Base-by-base conservation (phyloP, 345 rosid genomes). In the Trapa incisa region DNA sequence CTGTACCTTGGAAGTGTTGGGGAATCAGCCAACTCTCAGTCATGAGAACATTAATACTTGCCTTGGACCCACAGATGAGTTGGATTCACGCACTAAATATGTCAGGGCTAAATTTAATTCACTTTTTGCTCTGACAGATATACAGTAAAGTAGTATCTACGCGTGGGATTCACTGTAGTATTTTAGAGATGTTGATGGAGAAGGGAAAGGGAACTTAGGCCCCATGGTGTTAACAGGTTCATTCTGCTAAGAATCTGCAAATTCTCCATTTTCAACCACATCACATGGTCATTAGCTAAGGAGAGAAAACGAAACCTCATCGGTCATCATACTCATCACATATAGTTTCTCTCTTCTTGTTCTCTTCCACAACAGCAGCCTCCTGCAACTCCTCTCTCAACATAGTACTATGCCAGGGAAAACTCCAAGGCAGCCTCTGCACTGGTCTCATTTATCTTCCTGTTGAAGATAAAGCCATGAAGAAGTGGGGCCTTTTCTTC, bases 401-500 rank as follows among this genome's bases (percentile, higher is more conserved):
- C 63, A 0, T 33, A 32, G 63, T 32, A 58, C 2, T 58, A 2
- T n/a, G 35, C 60, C 54, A 1, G 36, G 60, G 63, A 45, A 37
- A 37, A 37, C 41, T 6, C 15, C 15, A 32, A 14, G 33, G 37
- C 29, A 29, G 16, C 45, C 65, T 70, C 70, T 37, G 33, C 37
- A 57, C 67, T 5, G 72, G 35, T 54, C 35, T 35, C 38, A 58
- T 22, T 22, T 22, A 22, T 58, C 33, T 32, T 58, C 38, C 63
- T 58, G 38, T 3, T 4, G 13, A 57, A 12, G 4, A 8, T 4
- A 11, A 32, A 32, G 9, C 32, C 9, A 58, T 58, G 63, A 29
- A 5, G 17, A 35, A 32, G 11, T 33, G 38, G 37, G 15, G 35
- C 66, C 71, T 63, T 65, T 73, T 70, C 35, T 37, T 37, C 70